Evolutionary conservation across 73 alveolate genomes (phyloP).

Genomic region (Tetrahymena borealis): DNA sequence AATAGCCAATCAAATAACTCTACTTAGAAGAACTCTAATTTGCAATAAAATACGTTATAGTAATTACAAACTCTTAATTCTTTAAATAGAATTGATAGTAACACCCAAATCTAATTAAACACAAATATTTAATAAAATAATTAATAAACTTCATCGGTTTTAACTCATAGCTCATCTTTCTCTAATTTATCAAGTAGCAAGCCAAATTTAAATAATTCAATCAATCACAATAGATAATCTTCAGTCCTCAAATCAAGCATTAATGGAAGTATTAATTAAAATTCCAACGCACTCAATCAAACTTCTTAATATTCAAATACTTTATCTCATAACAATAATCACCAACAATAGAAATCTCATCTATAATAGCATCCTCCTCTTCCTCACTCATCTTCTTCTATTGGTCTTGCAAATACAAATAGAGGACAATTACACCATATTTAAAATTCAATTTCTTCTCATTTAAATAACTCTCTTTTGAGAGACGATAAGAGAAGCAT

Average conservation of each 20-base stretch:
- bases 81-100: too few relatives aligned
- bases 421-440: background rate
- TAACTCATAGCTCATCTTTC: background rate
- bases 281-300: background rate
- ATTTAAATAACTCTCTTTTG: background rate
- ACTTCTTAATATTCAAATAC: background rate
- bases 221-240: background rate
- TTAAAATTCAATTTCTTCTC: background rate
- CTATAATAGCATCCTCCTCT: background rate
- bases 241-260: background rate
- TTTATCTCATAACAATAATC: background rate
- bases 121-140: background rate
- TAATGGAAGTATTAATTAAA: background rate
- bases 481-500: background rate
- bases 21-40: background rate
- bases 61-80: background rate
- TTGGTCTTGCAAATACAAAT: background rate
- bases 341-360: background rate
- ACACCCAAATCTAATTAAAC: too few relatives aligned
- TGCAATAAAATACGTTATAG: background rate
- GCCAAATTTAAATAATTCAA: background rate
- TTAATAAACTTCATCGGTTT: background rate
- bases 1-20: background rate
- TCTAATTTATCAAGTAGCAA: background rate
- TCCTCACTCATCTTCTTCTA: background rate